Conservation (phyloP, 2,329 filamentous ascomycete species). For the Chaetomium strumarium region DNA sequence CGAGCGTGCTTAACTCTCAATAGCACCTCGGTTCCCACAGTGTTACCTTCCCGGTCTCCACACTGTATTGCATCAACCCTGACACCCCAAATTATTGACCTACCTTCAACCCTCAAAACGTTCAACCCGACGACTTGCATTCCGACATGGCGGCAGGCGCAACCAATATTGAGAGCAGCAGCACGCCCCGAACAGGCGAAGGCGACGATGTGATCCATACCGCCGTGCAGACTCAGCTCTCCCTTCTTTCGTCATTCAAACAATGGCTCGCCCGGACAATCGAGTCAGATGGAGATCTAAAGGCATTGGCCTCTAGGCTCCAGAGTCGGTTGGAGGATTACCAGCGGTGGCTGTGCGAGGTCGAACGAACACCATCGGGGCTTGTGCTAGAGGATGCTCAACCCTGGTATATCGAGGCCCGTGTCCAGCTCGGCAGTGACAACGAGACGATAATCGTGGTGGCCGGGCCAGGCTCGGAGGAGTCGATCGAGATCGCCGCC, state of each 20-base stretch:
- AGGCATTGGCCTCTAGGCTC: slow-evolving; percentile 6
- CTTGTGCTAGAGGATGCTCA: background rate
- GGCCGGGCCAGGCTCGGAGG: background rate
- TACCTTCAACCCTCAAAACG: too few relatives aligned
- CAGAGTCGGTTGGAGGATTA: slow-evolving; percentile 3
- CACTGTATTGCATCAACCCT: background rate
- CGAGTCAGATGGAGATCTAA: background rate
- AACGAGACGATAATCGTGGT: slow-evolving; percentile 1
- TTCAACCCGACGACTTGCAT: background rate
- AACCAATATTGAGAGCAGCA: background rate
- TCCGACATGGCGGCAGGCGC: background rate
- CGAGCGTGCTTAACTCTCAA: too few relatives aligned
- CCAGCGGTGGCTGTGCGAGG: slow-evolving; percentile 1
- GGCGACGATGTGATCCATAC: background rate
- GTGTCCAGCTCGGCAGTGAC: background rate
- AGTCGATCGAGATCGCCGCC: slow-evolving; percentile 5
- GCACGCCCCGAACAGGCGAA: background rate
- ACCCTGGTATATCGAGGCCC: slow-evolving; percentile 6
- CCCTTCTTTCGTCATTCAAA: slow-evolving; percentile 10
- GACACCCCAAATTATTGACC: too few relatives aligned
- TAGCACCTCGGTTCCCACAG: background rate
- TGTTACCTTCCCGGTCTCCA: background rate
- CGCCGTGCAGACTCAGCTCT: slow-evolving; percentile 6
- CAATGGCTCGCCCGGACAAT: slow-evolving; percentile 12
- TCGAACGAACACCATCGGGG: background rate